These are phyloP conservation scores for Sutorius eximius DNA, from an alignment of 1,284 basidiomycete genomes.

Conservation along the genomic window DNA sequence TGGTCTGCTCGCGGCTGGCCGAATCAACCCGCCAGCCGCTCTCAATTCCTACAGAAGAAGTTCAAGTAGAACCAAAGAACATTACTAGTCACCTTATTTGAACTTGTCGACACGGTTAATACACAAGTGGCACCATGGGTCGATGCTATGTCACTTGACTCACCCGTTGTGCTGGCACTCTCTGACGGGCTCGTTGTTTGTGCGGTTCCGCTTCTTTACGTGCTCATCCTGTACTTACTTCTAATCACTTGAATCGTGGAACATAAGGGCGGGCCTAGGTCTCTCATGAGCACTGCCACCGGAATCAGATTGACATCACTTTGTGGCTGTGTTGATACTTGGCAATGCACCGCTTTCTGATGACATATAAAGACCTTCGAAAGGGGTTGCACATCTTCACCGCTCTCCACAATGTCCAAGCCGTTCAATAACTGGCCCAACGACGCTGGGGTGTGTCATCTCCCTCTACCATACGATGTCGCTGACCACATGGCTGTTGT, in stretches of 20 bases:
- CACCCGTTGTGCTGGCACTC: too few relatives aligned
- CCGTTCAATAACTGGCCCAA: constrained; percentile 35
- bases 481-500: constrained; percentile 1
- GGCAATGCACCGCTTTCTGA: background rate
- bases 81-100: too few relatives aligned
- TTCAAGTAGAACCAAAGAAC: background rate
- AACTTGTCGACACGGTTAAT: too few relatives aligned
- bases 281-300: too few relatives aligned
- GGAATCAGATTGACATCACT: too few relatives aligned
- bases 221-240: too few relatives aligned
- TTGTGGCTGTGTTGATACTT: background rate
- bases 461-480: background rate
- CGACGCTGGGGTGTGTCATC: constrained; percentile 25
- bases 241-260: too few relatives aligned
- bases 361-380: background rate
- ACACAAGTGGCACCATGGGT: too few relatives aligned
- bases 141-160: too few relatives aligned
- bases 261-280: too few relatives aligned
- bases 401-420: constrained; percentile 14
- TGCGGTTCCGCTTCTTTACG: too few relatives aligned
- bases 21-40: constrained; percentile 6
- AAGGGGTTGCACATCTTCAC: background rate
- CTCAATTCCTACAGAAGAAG: background rate
- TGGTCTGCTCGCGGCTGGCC: constrained; percentile 8
- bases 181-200: too few relatives aligned